Base-by-base conservation (phyloP, 2,329 filamentous ascomycete species). In the Colletotrichum lindemuthianum region DNA sequence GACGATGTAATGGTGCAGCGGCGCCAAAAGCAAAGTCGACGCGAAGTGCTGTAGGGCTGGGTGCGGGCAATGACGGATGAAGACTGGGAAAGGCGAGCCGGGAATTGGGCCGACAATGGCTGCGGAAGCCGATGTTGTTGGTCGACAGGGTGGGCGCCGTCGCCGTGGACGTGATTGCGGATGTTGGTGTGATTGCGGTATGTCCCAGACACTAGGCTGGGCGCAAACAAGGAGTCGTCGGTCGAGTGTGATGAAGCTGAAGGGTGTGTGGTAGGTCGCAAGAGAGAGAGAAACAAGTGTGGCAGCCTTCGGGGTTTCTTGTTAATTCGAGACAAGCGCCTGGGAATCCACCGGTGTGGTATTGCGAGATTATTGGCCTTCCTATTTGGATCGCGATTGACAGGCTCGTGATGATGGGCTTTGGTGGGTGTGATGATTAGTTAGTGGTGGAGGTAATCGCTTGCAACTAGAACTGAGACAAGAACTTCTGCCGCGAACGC, bases 321-420 rank as follows among this genome's bases (percentile, higher is more conserved):
- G 48, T 66, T 61, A 36, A 51, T 50, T 59, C 43, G 49, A 66
- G 63, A 64, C 63, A 65, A 65, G 63, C 63, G 59, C 52, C 61
- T 24, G 48, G 33, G 63, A 40, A 43, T 54, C 65, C 65, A 53
- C 52, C 63, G 61, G 48, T 57, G 57, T 66, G 65, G 61, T 60
- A 66, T 66, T 58, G 65, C 43, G 53, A 61, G 54, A 63, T 59
- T 63, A 60, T 60, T 60, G 59, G 66, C 66, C 66, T 68, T 68
- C 66, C 66, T 68, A 51, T 65, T 64, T 59, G 12, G 64, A 68
- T 43, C 15, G 54, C 41, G 64, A 49, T 57, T 63, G 40, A 56
- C 43, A 51, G 47, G 60, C 66, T 65, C 66, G 66, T 68, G 66
- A 67, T 63, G 64, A 60, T 59, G 51, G 51, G 36, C 43, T 47